Base-by-base conservation (phyloP, 2,329 filamentous ascomycete species). In the Aureobasidium sp. region DNA sequence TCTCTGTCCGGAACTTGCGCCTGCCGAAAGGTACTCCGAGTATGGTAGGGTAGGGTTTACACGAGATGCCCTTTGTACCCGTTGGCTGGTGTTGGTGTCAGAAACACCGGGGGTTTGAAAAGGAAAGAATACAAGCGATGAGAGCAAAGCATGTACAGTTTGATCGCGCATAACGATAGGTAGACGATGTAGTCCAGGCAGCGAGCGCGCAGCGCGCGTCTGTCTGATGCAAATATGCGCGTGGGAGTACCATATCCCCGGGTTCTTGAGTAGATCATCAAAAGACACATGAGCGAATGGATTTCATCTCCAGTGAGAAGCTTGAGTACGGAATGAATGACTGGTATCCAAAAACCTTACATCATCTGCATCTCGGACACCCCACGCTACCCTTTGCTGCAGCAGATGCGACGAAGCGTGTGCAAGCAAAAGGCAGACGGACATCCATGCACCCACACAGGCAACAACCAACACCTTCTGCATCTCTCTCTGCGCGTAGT, bases 381-480 rank as follows among this genome's bases (percentile, higher is more conserved):
- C 19, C 15, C 29, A 46, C 8, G n/a, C n/a, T n/a, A n/a, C n/a
- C n/a, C n/a, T n/a, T 11, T 46, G 43, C 43, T 46, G 43, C 43
- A 46, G 17, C 10, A 25, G 43, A 46, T 46, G 43, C n/a, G 15
- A 5, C 21, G n/a, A 46, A 25, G 13, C 9, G n/a, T 7, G 27
- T 33, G 46, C 46, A 21, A 35, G n/a, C n/a, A n/a, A 23, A 33
- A 50, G 33, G 47, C 47, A 51, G 31, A 31, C 47, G n/a, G n/a
- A n/a, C n/a, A n/a, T n/a, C n/a, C n/a, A n/a, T n/a, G n/a, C n/a
- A n/a, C n/a, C n/a, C n/a, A n/a, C n/a, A n/a, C 37, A 55, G 51
- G 51, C 51, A 55, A 43, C 37, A 42, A 43, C 51, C 51, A 55
- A 55, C 51, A 55, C 51, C 25, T 4, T 27, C 15, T 53, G 49